These are phyloP conservation scores for Porogramme epimiltina DNA, from an alignment of 1,284 basidiomycete species.

Conservation along the genomic window DNA sequence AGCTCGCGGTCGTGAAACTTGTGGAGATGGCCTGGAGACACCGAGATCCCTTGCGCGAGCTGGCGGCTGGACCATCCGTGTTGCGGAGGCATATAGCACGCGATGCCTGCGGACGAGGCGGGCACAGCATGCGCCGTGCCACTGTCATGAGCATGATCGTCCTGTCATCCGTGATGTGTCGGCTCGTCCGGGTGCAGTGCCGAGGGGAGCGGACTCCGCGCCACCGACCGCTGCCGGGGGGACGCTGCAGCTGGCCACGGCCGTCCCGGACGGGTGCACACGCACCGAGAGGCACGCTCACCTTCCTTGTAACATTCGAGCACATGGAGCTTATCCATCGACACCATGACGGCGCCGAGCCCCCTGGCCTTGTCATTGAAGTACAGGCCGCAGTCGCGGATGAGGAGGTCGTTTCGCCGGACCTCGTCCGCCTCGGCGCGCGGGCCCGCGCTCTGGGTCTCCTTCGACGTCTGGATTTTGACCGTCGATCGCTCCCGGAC, in stretches of 20 bases:
- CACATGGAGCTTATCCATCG: conserved; percentile 66
- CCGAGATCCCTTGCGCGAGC: conserved; percentile 25
- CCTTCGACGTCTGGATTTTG: conserved; percentile 65
- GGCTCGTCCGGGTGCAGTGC: too few relatives aligned
- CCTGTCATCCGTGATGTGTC: background rate
- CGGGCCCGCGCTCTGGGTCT: conserved; percentile 52
- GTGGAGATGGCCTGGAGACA: conserved; percentile 14
- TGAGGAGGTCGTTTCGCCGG: conserved; percentile 59
- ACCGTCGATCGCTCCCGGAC: conserved; percentile 59
- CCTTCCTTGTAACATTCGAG: conserved; percentile 54
- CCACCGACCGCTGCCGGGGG: too few relatives aligned
- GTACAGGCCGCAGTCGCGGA: conserved; percentile 72
- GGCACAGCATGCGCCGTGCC: too few relatives aligned
- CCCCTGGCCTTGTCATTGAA: conserved; percentile 37
- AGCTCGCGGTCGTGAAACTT: conserved; percentile 28
- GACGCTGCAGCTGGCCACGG: too few relatives aligned
- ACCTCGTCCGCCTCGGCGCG: conserved; percentile 12
- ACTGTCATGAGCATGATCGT: background rate
- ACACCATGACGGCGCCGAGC: conserved; percentile 48
- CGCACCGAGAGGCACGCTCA: conserved; percentile 34
- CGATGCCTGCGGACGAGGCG: conserved; percentile 17
- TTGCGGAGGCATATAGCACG: conserved; percentile 26
- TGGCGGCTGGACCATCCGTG: conserved; percentile 34
- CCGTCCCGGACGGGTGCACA: too few relatives aligned
- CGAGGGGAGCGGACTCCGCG: too few relatives aligned